Percentiles rank a stretch among this genome's conserved stretches.
These are phyloP conservation scores for Globisporangium nunn DNA, from an alignment of 352 stramenopile species.

Conservation along the genomic window DNA sequence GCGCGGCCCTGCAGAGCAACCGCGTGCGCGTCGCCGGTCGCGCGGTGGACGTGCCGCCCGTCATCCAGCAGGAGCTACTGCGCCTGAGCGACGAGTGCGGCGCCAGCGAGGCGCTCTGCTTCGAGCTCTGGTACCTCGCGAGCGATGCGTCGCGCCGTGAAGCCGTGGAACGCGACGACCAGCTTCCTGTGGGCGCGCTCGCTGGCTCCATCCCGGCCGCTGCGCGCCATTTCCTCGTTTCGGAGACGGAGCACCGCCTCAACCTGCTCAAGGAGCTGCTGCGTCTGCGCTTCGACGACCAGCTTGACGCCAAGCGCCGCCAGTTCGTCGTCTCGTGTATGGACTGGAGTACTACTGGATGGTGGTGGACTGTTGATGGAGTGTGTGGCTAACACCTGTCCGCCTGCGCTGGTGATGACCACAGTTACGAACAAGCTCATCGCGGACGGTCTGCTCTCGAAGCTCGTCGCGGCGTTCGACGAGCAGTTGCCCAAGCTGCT, in stretches of 20 bases:
- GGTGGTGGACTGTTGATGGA: background rate
- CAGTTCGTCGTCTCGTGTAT: conserved; percentile 54
- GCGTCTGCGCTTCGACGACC: conserved; percentile 51
- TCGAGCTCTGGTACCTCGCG: conserved; percentile 74
- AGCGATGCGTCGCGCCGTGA: conserved; percentile 62
- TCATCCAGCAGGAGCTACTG: conserved; percentile 79
- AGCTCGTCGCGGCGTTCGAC: conserved; percentile 42
- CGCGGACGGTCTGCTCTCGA: conserved; percentile 34
- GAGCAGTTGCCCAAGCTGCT: conserved; percentile 46
- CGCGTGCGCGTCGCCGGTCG: conserved; percentile 53
- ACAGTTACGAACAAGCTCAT: conserved; percentile 62
- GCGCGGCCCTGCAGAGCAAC: conserved; percentile 56
- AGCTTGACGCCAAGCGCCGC: conserved; percentile 41
- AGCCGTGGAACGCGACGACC: conserved; percentile 66
- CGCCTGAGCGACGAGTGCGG: conserved; percentile 77
- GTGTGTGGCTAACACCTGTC: background rate
- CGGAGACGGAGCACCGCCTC: conserved; percentile 70
- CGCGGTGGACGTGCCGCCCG: conserved; percentile 58
- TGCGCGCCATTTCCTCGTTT: conserved; percentile 68
- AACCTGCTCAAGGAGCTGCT: conserved; percentile 71
- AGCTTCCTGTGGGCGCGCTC: conserved; percentile 36
- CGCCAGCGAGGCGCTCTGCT: conserved; percentile 50
- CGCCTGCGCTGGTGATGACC: background rate
- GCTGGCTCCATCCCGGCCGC: conserved; percentile 53
- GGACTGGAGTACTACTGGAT: background rate